Evolutionary conservation across 2,329 filamentous ascomycete species (phyloP), one percentile per base, ranked within the genome.

Genomic region (Lasiodiplodia sp.): DNA sequence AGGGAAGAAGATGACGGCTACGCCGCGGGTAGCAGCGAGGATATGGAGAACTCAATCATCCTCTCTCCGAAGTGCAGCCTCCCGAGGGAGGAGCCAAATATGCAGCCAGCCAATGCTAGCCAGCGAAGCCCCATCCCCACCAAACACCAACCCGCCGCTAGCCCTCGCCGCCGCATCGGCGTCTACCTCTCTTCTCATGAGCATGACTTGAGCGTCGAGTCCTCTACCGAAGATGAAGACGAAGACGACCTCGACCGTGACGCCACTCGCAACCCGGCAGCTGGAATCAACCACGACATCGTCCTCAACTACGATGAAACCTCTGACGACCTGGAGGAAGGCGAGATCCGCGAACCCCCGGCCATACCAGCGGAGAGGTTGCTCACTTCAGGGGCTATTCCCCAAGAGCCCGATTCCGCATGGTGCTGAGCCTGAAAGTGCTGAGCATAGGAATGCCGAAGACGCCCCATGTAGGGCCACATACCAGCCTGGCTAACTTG

Each of bases 1-100:
- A 52, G n/a, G 47, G 60, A 64, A 31, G 60, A 52, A 12, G 60
- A 64, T 21, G 28, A 37, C 6, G 47, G 60, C 31, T 64, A 64
- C 60, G 21, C 31, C 25, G 58, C 38, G 21, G 58, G 40, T 12
- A 62, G 40, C 40, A 49, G 40, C 31, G 60, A 51, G 18, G 44
- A 38, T 12, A 12, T 38, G 23, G 60, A 64, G 18, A 28, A 21
- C 18, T 23, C 40, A 3, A 14, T 11, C 14, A 23, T 31, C 25
- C 2, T n/a, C 25, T 49, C 38, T n/a, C 21, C 25, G 8, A 38
- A 37, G 16, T 18, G 5, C 37, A 44, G 3, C 40, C 14, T 31
- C 28, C 11, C 18, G 23, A n/a, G 11, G 18, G 18, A 12, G 8
- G 28, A 38, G n/a, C 23, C n/a, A 55, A n/a, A 16, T 7, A 55